Conservation (phyloP, 2,329 filamentous ascomycete species). For the Fusarium mexicanum region DNA sequence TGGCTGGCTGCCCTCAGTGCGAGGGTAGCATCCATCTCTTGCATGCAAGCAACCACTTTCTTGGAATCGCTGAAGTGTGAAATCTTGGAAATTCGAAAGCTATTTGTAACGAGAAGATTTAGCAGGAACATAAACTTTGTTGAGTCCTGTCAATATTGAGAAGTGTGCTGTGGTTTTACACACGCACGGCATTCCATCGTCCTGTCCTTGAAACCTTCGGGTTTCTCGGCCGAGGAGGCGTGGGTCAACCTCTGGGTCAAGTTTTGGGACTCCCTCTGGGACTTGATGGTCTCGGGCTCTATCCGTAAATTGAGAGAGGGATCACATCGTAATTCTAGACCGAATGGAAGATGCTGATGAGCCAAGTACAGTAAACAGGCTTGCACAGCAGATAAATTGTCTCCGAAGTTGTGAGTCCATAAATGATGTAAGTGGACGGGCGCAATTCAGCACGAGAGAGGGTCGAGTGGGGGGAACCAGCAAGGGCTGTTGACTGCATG, state of each 20-base stretch:
- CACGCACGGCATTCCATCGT: background rate
- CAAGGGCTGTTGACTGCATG: slow-evolving; percentile 23
- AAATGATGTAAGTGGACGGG: slow-evolving; percentile 44
- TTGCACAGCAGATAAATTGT: slow-evolving; percentile 15
- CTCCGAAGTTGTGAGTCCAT: slow-evolving; percentile 35
- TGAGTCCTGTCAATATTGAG: background rate
- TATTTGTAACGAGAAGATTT: background rate
- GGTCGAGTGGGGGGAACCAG: slow-evolving; percentile 35
- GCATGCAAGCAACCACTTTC: slow-evolving; percentile 17
- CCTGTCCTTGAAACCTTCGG: background rate
- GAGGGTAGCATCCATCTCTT: slow-evolving; percentile 34
- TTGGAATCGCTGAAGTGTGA: slow-evolving; percentile 3
- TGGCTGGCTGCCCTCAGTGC: slow-evolving; percentile 20
- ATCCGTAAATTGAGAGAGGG: slow-evolving; percentile 13
- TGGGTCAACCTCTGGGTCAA: background rate
- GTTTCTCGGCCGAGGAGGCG: slow-evolving; percentile 6
- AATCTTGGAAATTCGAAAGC: slow-evolving; percentile 11
- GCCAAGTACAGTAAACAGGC: slow-evolving; percentile 9
- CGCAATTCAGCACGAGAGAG: slow-evolving; percentile 27
- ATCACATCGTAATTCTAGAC: slow-evolving; percentile 20
- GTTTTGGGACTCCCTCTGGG: background rate
- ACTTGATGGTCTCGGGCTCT: slow-evolving; percentile 18
- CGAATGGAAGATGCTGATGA: slow-evolving; percentile 12
- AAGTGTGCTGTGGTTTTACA: background rate
- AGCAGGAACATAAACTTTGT: background rate